A percentile compares a stretch with the other conserved stretches of the same genome.
Evolutionary conservation across 2,329 filamentous ascomycete species (phyloP).

Genomic region (Cadophora sp.): DNA sequence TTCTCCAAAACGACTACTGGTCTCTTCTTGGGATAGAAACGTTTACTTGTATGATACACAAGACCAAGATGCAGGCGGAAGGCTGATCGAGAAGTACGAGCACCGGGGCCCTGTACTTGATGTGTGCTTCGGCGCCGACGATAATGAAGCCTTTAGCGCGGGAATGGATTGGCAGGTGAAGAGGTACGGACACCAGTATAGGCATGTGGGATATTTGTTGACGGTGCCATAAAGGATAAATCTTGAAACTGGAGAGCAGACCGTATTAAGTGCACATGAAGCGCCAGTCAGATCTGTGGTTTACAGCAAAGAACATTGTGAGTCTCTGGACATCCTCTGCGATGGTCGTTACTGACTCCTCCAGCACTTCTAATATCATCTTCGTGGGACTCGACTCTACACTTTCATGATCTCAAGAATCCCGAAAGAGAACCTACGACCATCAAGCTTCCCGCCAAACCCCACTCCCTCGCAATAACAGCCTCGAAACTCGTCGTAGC

Average conservation of each 20-base stretch:
- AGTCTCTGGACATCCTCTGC: conserved; percentile 37
- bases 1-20: conserved; percentile 78
- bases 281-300: conserved; percentile 83
- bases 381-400: conserved; percentile 92
- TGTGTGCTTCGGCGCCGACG: conserved; percentile 85
- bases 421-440: conserved; percentile 62
- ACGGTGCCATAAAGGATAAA: conserved; percentile 61
- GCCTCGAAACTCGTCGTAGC: conserved; percentile 87
- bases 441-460: conserved; percentile 81
- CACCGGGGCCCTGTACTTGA: conserved; percentile 88
- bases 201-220: conserved; percentile 15
- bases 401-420: conserved; percentile 74
- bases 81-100: conserved; percentile 75
- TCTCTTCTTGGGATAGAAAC: conserved; percentile 92
- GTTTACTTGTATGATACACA: conserved; percentile 86
- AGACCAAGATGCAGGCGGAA: conserved; percentile 58
- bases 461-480: conserved; percentile 83
- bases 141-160: conserved; percentile 83
- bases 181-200: conserved; percentile 54
- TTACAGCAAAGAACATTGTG: conserved; percentile 77
- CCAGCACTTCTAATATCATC: conserved; percentile 80
- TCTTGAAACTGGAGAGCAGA: conserved; percentile 74
- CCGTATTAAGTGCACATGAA: conserved; percentile 77
- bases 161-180: conserved; percentile 88
- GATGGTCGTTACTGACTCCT: conserved; percentile 15